Conservation (phyloP, 1,284 basidiomycete species). For the Cryptococcus amylolentus region DNA sequence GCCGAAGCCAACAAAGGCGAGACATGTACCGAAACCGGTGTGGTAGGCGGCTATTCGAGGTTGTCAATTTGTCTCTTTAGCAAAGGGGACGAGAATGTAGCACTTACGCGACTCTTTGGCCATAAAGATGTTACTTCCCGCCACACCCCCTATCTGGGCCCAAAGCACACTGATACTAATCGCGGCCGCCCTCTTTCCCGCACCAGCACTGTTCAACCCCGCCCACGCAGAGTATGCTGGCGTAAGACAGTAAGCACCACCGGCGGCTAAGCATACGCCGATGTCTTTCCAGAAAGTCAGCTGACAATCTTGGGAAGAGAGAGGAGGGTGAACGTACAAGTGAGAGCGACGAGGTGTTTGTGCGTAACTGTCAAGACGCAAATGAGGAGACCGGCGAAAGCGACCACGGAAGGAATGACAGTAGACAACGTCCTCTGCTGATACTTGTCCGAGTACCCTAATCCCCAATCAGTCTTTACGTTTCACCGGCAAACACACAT, state of each 20-base stretch:
- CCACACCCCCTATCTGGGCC: slow-evolving; percentile 27
- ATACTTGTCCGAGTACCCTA: slow-evolving; percentile 5
- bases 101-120: slow-evolving; percentile 28
- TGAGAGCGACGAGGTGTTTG: slow-evolving; percentile 20
- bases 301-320: not conserved
- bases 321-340: slow-evolving; percentile 13
- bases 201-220: slow-evolving; percentile 30
- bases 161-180: slow-evolving; percentile 26
- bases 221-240: slow-evolving; percentile 28
- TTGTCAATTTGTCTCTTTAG: not conserved
- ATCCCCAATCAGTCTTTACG: too few relatives aligned
- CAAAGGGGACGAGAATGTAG: not conserved
- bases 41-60: slow-evolving; percentile 12
- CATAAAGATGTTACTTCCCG: slow-evolving; percentile 31
- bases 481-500: too few relatives aligned
- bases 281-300: slow-evolving; percentile 17
- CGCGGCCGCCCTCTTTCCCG: slow-evolving; percentile 30
- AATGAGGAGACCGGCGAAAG: slow-evolving; percentile 17
- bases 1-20: slow-evolving; percentile 24
- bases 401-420: slow-evolving; percentile 1
- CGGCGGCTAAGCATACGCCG: slow-evolving; percentile 26
- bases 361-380: slow-evolving; percentile 17
- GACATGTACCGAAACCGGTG: slow-evolving; percentile 31
- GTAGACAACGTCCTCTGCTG: not conserved
- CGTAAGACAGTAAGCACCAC: slow-evolving; percentile 29